These are phyloP conservation scores for Mortierella hygrophila DNA, from an alignment of 192 early-diverging fungal genomes.

Conservation along the genomic window DNA sequence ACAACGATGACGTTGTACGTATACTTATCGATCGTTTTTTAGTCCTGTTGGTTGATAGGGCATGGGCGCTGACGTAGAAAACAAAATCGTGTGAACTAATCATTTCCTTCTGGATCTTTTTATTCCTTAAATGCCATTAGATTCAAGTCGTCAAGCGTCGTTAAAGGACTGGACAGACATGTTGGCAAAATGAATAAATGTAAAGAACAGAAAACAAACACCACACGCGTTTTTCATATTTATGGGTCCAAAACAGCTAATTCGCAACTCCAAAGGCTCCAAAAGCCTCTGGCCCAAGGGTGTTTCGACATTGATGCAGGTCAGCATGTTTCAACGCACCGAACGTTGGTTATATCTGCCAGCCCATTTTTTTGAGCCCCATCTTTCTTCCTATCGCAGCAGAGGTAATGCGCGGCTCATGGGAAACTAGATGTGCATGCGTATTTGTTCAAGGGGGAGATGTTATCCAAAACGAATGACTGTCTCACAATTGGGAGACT, in stretches of 20 bases:
- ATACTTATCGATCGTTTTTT: background rate
- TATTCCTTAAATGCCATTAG: conserved; percentile 13
- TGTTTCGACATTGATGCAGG: no score
- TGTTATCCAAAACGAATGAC: no score
- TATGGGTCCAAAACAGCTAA: background rate
- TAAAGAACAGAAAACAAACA: conserved; percentile 7
- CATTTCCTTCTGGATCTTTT: background rate
- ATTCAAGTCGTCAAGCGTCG: conserved; percentile 56
- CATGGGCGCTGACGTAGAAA: background rate
- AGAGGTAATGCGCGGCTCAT: no score
- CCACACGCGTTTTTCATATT: background rate
- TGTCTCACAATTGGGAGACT: no score
- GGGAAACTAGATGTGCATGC: no score
- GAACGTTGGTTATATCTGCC: no score
- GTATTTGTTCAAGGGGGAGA: no score
- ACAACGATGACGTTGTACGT: conserved; percentile 95
- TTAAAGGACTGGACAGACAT: background rate
- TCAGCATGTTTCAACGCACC: no score
- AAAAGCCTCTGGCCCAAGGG: background rate
- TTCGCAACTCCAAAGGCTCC: background rate
- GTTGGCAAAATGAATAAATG: conserved; percentile 1
- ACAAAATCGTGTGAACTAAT: background rate
- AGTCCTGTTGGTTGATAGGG: background rate
- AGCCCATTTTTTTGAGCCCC: no score
- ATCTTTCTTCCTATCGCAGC: no score